Evolutionary conservation across 1,284 basidiomycete genomes (phyloP).

Genomic region (Bondarzewia mesenterica): DNA sequence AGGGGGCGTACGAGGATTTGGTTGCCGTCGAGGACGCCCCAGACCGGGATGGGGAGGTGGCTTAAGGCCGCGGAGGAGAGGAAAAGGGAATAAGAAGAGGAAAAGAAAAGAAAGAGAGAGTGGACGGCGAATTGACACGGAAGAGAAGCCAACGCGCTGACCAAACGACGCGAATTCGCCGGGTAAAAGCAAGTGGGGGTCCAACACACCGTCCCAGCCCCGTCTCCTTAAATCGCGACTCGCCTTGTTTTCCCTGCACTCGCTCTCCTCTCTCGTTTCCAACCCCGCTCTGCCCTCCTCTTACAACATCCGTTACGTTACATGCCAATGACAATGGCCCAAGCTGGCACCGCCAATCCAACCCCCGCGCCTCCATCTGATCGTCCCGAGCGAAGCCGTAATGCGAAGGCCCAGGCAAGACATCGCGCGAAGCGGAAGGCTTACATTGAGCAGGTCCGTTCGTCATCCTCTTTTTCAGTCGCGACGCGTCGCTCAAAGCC

Average conservation of each 20-base stretch:
- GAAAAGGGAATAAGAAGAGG: not conserved
- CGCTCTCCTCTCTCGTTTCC: too few species aligned
- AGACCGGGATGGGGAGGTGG: not conserved
- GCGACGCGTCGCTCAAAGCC: slow-evolving; percentile 5
- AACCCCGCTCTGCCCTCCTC: slow-evolving; percentile 21
- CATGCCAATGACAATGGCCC: slow-evolving; percentile 22
- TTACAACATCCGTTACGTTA: slow-evolving; percentile 25
- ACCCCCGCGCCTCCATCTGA: slow-evolving; percentile 17
- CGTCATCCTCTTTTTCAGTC: slow-evolving; percentile 3
- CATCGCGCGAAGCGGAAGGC: slow-evolving; percentile 91
- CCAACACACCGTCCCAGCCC: too few species aligned
- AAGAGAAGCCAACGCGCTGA: too few species aligned
- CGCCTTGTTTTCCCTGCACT: too few species aligned
- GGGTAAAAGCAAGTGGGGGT: too few species aligned
- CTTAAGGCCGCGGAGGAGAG: slow-evolving; percentile 2
- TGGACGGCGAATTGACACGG: not conserved
- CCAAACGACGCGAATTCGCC: too few species aligned
- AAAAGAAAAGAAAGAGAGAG: not conserved
- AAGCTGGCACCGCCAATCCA: not conserved
- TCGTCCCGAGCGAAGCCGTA: slow-evolving; percentile 71
- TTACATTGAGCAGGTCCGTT: slow-evolving; percentile 78
- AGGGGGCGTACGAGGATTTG: not conserved
- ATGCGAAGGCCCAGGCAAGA: slow-evolving; percentile 83
- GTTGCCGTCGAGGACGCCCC: not conserved
- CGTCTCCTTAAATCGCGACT: too few species aligned